phyloP scores from a whole-genome alignment of 441 rosid genomes.

The Daphne laureola region DNA sequence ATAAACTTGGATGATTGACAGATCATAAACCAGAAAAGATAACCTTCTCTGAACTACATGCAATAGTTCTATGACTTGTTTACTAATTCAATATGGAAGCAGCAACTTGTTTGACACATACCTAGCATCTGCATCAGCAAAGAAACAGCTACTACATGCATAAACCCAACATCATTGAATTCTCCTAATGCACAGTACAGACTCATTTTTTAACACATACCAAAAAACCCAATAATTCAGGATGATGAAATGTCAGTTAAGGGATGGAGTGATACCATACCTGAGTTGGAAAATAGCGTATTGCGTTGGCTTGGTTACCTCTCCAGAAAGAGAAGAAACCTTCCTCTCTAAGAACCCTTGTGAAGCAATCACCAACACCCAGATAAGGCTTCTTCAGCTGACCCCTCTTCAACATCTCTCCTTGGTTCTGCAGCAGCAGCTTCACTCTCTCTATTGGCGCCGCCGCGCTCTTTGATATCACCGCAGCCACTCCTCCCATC shows the following conservation, averaged over 20 bases:
- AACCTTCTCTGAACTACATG: too few relatives aligned
- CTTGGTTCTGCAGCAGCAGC: slow-evolving; percentile 90
- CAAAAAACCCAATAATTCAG: background rate
- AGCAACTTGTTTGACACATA: too few relatives aligned
- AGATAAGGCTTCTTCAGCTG: slow-evolving; percentile 57
- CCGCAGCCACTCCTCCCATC: slow-evolving; percentile 78
- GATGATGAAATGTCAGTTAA: slow-evolving; percentile 4
- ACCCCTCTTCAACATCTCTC: slow-evolving; percentile 78
- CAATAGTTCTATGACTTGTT: too few relatives aligned
- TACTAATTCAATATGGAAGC: too few relatives aligned
- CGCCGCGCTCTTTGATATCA: slow-evolving; percentile 64
- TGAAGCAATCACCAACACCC: slow-evolving; percentile 62
- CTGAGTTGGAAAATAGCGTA: slow-evolving; percentile 82
- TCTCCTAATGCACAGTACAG: too few relatives aligned
- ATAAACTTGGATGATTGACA: too few relatives aligned
- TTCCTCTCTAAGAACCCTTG: slow-evolving; percentile 71
- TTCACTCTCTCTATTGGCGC: slow-evolving; percentile 96
- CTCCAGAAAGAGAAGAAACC: slow-evolving; percentile 83
- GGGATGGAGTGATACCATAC: slow-evolving; percentile 22
- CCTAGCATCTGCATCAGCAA: too few relatives aligned
- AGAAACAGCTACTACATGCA: too few relatives aligned
- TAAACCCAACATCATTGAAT: too few relatives aligned
- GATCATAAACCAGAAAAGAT: too few relatives aligned
- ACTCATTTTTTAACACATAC: background rate
- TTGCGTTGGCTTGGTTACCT: slow-evolving; percentile 76